phyloP scores from a whole-genome alignment of 176 grass and related monocot genomes.

The Canna indica region DNA sequence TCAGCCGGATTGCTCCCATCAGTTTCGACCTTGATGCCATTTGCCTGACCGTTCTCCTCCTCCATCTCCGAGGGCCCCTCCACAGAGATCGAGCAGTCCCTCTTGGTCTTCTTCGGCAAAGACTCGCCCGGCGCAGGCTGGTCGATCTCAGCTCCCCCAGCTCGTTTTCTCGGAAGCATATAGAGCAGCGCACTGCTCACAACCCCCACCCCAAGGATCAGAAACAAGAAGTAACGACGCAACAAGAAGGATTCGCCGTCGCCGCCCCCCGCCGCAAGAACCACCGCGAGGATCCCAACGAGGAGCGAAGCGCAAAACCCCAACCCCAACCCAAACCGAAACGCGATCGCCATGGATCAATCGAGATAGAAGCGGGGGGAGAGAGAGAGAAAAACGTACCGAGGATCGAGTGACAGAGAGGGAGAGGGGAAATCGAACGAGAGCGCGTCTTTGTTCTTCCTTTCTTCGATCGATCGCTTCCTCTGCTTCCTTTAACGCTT shows the following conservation, averaged over 20 bases:
- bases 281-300: conserved; percentile 16
- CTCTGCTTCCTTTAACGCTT: neutral
- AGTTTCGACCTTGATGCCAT: neutral
- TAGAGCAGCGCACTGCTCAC: conserved; percentile 37
- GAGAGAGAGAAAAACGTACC: conserved; percentile 14
- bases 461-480: neutral
- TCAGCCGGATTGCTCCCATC: conserved; percentile 28
- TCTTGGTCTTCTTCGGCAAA: conserved; percentile 46
- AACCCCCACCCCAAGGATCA: conserved; percentile 38
- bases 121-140: neutral
- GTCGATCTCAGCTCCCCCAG: conserved; percentile 36
- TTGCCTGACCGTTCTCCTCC: conserved; percentile 1
- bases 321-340: conserved; percentile 11
- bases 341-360: conserved; percentile 21
- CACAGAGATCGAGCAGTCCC: conserved; percentile 10
- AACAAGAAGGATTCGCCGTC: conserved; percentile 24
- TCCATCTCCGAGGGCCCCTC: neutral
- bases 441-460: neutral
- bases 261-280: conserved; percentile 11
- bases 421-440: neutral
- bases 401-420: neutral
- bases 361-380: neutral
- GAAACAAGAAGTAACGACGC: conserved; percentile 27
- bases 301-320: conserved; percentile 13
- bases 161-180: conserved; percentile 70